Conservation (phyloP, 345 rosid genomes). For the Aquilaria malaccensis region DNA sequence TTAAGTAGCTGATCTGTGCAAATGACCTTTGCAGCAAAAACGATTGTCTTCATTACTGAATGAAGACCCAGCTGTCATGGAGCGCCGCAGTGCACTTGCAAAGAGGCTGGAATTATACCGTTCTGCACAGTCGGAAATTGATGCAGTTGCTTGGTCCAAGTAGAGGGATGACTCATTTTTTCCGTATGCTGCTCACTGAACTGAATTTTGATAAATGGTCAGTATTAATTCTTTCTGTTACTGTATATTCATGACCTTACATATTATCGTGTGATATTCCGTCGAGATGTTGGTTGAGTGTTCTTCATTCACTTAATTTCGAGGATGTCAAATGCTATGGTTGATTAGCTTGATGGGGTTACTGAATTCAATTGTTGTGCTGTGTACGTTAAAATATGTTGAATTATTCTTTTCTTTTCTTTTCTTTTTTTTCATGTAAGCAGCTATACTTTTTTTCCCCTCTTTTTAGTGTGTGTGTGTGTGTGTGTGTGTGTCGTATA, state of each 20-base stretch:
- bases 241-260: no score
- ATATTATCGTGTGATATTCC: slow-evolving; percentile 6
- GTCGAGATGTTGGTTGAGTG: background rate
- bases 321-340: no score
- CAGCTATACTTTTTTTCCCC: no score
- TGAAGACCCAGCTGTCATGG: slow-evolving; percentile 98
- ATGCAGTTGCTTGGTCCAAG: slow-evolving; percentile 95
- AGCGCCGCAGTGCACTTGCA: slow-evolving; percentile 73
- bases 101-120: slow-evolving; percentile 91
- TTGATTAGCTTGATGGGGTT: no score
- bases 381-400: background rate
- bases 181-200: no score
- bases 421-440: background rate
- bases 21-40: slow-evolving; percentile 52
- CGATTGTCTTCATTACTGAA: slow-evolving; percentile 72
- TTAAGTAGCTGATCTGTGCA: background rate
- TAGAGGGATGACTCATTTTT: slow-evolving; percentile 14
- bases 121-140: slow-evolving; percentile 88
- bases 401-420: background rate
- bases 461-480: no score
- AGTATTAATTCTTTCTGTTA: no score
- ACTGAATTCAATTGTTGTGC: no score
- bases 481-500: no score
- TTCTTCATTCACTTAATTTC: no score
- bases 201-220: no score